phyloP scores from a whole-genome alignment of 306 rosid genomes.

The Acacia melanoxylon region DNA sequence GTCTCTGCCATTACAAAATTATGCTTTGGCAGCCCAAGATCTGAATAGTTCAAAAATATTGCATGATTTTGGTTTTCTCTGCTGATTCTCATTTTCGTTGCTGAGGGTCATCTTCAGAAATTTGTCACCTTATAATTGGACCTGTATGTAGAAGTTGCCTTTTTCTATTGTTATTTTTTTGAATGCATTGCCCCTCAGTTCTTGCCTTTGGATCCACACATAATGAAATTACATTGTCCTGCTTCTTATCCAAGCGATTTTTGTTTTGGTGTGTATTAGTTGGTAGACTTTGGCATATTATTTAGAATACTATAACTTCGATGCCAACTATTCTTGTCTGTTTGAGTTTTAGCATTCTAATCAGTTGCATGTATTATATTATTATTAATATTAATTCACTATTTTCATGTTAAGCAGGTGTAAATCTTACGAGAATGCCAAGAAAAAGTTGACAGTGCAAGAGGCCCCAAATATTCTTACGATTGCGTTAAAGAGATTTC shows the following conservation, averaged over 20 bases:
- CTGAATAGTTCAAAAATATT: constrained; percentile 10
- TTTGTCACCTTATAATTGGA: neutral
- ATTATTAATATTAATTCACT: constrained; percentile 32
- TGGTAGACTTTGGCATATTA: neutral
- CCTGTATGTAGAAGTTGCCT: neutral
- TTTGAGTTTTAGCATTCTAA: constrained; percentile 4
- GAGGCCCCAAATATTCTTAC: constrained; percentile 98
- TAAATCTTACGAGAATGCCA: constrained; percentile 94
- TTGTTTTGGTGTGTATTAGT: neutral
- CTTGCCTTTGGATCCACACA: constrained; percentile 9
- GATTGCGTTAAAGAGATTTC: constrained; percentile 91
- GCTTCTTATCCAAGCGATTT: neutral
- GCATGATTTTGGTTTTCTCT: neutral
- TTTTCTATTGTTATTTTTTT: neutral
- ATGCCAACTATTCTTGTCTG: neutral
- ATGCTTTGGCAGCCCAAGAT: neutral
- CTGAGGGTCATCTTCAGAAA: neutral
- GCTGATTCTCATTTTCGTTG: neutral
- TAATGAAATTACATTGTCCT: neutral
- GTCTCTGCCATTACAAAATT: neutral
- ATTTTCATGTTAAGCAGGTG: constrained; percentile 56
- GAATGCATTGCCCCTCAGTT: constrained; percentile 18
- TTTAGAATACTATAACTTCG: neutral
- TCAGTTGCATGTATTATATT: neutral
- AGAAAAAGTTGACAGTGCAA: constrained; percentile 83